Conservation (phyloP, 2,329 filamentous ascomycete species). For the Monosporascus ibericus region DNA sequence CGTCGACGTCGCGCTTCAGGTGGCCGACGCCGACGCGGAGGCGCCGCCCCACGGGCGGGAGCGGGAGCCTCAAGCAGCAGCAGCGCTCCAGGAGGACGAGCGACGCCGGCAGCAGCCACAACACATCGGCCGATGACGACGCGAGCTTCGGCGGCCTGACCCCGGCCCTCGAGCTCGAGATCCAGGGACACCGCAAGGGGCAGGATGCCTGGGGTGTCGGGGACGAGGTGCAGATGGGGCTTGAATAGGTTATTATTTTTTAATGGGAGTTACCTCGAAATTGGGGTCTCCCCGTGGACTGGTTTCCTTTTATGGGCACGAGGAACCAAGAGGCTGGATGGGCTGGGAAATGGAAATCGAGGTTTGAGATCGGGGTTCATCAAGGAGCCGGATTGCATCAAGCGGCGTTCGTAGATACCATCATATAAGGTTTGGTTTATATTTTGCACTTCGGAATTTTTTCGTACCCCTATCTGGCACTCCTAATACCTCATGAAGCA, state of each 20-base stretch:
- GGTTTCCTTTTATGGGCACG: too few species aligned
- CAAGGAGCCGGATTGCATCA: neutral
- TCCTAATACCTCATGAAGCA: too few species aligned
- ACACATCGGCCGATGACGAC: conserved; percentile 28
- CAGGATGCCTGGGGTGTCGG: conserved; percentile 69
- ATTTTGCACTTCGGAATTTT: too few species aligned
- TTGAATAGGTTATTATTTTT: conserved; percentile 50
- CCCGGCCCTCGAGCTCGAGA: conserved; percentile 39
- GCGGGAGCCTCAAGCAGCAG: conserved; percentile 20
- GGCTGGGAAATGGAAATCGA: too few species aligned
- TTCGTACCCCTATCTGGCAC: too few species aligned
- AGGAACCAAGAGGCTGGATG: too few species aligned
- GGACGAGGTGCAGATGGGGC: conserved; percentile 76
- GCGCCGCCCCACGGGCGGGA: conserved; percentile 17
- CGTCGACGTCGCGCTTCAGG: conserved; percentile 9
- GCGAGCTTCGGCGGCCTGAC: conserved; percentile 14
- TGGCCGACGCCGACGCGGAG: conserved; percentile 12
- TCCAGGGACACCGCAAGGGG: conserved; percentile 47
- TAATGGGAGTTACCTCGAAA: neutral
- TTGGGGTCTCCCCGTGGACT: too few species aligned
- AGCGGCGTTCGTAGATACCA: neutral
- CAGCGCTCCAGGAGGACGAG: conserved; percentile 35
- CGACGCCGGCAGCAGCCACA: conserved; percentile 32
- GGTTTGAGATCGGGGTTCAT: too few species aligned
- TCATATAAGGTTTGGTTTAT: neutral